Percentiles rank a stretch among this genome's conserved stretches.
phyloP scores from a whole-genome alignment of 2,329 filamentous ascomycete species.

The Cladosporium sp. region DNA sequence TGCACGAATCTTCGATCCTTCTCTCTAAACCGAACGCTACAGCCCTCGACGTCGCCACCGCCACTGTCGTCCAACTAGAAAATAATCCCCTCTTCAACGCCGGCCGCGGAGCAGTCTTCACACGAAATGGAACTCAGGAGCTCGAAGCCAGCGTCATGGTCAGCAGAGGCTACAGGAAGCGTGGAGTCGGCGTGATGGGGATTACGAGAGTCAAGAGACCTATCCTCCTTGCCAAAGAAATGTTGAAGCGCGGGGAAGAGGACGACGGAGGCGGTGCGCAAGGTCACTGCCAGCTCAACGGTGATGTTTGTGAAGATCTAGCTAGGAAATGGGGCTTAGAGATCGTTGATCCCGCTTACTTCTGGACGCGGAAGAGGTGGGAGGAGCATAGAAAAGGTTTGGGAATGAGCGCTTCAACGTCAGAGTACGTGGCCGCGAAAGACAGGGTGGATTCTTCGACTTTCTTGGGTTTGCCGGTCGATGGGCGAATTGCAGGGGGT shows the following conservation, averaged over 20 bases:
- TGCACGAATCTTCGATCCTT: conserved; percentile 26
- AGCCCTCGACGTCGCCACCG: conserved; percentile 69
- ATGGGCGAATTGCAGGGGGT: not conserved
- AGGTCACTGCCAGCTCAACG: conserved; percentile 67
- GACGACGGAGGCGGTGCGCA: conserved; percentile 58
- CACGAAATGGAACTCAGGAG: conserved; percentile 74
- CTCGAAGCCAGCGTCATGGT: conserved; percentile 88
- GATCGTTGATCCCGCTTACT: conserved; percentile 66
- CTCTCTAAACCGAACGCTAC: conserved; percentile 40
- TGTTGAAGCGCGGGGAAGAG: conserved; percentile 64
- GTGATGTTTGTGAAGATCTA: conserved; percentile 63
- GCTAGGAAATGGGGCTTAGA: conserved; percentile 66
- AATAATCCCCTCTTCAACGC: conserved; percentile 80
- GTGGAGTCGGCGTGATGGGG: conserved; percentile 72
- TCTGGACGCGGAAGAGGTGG: conserved; percentile 74
- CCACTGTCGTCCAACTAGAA: conserved; percentile 72
- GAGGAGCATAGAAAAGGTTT: conserved; percentile 67
- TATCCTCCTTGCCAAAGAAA: conserved; percentile 65
- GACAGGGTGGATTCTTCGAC: no score
- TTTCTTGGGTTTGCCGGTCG: no score
- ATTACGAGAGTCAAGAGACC: conserved; percentile 73
- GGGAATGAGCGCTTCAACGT: conserved; percentile 35
- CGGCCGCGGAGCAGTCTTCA: conserved; percentile 81
- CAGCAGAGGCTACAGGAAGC: conserved; percentile 65
- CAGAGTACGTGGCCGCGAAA: conserved; percentile 38